Conservation (phyloP, 2,329 filamentous ascomycete species). For the Hypomyces perniciosus region DNA sequence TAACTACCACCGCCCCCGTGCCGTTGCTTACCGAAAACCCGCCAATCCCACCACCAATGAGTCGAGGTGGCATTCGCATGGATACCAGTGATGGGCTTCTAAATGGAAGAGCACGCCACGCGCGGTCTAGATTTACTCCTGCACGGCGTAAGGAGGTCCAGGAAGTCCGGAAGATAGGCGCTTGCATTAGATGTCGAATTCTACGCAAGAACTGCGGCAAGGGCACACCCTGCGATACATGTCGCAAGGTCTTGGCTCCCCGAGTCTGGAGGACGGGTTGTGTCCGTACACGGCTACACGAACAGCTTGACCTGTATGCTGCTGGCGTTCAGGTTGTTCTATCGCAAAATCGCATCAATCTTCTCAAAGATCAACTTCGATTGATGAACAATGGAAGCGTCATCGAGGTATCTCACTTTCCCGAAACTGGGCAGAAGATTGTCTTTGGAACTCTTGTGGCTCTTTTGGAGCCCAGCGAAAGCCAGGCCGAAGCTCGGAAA, state of each 20-base stretch:
- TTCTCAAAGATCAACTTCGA: slow-evolving; percentile 44
- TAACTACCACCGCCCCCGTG: slow-evolving; percentile 31
- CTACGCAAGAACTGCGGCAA: slow-evolving; percentile 61
- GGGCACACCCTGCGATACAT: slow-evolving; percentile 57
- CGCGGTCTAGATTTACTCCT: slow-evolving; percentile 52
- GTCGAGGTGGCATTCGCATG: slow-evolving; percentile 48
- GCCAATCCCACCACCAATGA: slow-evolving; percentile 28
- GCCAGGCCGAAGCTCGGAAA: slow-evolving; percentile 29
- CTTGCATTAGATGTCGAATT: slow-evolving; percentile 61
- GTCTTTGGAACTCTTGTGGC: slow-evolving; percentile 30
- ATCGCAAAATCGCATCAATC: slow-evolving; percentile 53
- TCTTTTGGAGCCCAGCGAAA: slow-evolving; percentile 30
- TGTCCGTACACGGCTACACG: slow-evolving; percentile 55
- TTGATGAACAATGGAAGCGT: slow-evolving; percentile 43
- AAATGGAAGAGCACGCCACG: slow-evolving; percentile 46
- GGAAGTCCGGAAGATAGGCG: slow-evolving; percentile 58
- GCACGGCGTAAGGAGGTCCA: slow-evolving; percentile 58
- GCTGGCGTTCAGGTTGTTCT: slow-evolving; percentile 58
- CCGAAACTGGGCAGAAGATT: slow-evolving; percentile 41
- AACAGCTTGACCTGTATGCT: slow-evolving; percentile 57
- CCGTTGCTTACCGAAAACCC: slow-evolving; percentile 26
- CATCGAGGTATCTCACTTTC: slow-evolving; percentile 56
- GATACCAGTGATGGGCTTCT: slow-evolving; percentile 37
- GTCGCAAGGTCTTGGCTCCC: slow-evolving; percentile 56
- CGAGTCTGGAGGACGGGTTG: slow-evolving; percentile 61